A percentile compares a stretch with the other conserved stretches of the same genome.
These are phyloP conservation scores for Elymus sibiricus DNA, from an alignment of 176 grass and related monocot genomes.

Conservation along the genomic window DNA sequence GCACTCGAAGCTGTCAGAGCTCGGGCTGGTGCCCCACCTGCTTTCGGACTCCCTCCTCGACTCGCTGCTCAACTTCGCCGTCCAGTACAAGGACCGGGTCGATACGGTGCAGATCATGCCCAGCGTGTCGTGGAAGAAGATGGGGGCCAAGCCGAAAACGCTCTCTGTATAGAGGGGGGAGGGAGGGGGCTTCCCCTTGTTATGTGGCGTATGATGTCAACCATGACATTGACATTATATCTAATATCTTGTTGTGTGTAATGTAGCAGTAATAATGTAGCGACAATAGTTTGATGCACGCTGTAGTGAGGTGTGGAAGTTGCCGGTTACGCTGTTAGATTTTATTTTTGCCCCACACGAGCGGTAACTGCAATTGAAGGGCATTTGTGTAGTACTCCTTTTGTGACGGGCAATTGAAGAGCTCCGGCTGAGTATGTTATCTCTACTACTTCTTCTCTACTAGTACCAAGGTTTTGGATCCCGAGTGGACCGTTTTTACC, in stretches of 20 bases:
- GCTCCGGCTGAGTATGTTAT: no score
- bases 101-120: conserved; percentile 85
- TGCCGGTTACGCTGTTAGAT: neutral
- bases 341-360: neutral
- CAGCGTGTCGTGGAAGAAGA: conserved; percentile 91
- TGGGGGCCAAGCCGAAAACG: conserved; percentile 53
- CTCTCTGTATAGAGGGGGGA: conserved; percentile 38
- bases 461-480: no score
- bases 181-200: neutral
- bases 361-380: neutral
- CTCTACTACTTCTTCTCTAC: no score
- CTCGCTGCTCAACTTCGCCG: conserved; percentile 81
- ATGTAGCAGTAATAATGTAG: conserved; percentile 23
- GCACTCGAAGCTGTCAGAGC: conserved; percentile 74
- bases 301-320: neutral
- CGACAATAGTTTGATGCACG: neutral
- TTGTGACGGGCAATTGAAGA: no score
- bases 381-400: neutral
- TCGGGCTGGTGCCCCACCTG: conserved; percentile 69
- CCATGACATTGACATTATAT: conserved; percentile 36
- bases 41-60: conserved; percentile 84
- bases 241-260: conserved; percentile 14
- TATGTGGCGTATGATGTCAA: conserved; percentile 31
- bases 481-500: no score
- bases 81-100: conserved; percentile 76